Evolutionary conservation across 139 green algal species (phyloP).

Genomic region (Auxenochlorella pyrenoidosa): DNA sequence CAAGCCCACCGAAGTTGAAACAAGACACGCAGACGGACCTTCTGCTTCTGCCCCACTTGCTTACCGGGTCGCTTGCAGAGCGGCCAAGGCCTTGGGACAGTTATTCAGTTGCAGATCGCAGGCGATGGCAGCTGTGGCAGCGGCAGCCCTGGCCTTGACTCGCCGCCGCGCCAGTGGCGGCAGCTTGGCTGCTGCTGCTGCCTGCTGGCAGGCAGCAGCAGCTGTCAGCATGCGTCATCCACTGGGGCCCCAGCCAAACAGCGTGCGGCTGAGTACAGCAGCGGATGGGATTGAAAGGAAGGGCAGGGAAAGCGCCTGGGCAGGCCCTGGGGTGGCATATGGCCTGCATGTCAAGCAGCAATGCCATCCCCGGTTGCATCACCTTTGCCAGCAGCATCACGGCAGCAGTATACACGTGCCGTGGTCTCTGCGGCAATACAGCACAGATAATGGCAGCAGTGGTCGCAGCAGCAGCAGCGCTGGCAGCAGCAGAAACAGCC

Average conservation of each 20-base stretch:
- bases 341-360: background rate
- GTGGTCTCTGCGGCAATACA: background rate
- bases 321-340: no score
- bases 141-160: background rate
- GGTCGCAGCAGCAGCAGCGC: background rate
- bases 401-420: background rate
- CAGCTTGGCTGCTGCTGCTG: background rate
- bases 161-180: background rate
- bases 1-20: no score
- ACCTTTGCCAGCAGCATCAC: background rate
- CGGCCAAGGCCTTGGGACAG: no score
- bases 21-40: no score
- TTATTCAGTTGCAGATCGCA: no score
- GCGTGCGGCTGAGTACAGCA: background rate
- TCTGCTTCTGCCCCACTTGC: no score
- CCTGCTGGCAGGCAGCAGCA: background rate
- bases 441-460: background rate
- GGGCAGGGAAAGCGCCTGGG: no score
- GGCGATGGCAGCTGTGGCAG: background rate
- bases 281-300: background rate
- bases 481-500: background rate
- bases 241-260: background rate
- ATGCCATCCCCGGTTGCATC: background rate
- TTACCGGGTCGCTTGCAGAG: no score
- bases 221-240: background rate